Evolutionary conservation across 768 basidiomycete species (phyloP).

Genomic region (Leucocoprinus leucothites): DNA sequence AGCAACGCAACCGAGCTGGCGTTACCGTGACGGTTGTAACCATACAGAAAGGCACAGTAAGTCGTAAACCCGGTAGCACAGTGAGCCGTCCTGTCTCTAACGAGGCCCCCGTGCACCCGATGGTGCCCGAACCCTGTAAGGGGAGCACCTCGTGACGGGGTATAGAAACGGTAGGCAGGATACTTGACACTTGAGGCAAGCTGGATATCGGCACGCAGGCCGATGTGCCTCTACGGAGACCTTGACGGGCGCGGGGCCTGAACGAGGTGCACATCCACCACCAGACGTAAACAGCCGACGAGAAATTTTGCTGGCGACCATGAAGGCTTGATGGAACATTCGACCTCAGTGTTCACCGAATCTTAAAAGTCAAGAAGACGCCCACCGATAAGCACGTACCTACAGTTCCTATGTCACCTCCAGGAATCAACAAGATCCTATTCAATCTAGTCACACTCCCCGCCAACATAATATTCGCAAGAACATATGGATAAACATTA

Average conservation of each 20-base stretch:
- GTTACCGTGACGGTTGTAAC: too few relatives aligned
- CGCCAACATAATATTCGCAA: constrained; percentile 65
- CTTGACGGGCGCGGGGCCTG: constrained; percentile 69
- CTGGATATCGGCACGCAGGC: constrained; percentile 56
- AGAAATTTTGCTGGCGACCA: constrained; percentile 76
- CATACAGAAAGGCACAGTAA: too few relatives aligned
- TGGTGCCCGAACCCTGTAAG: constrained; percentile 68
- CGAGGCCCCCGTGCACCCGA: constrained; percentile 51
- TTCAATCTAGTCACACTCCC: constrained; percentile 69
- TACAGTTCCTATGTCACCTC: constrained; percentile 73
- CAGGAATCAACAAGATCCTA: constrained; percentile 62
- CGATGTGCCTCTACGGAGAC: constrained; percentile 60
- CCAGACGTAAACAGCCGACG: constrained; percentile 69
- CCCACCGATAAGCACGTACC: constrained; percentile 71
- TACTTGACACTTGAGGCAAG: constrained; percentile 74
- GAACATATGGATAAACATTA: constrained; percentile 61
- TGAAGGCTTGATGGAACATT: constrained; percentile 42
- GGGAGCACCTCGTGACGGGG: constrained; percentile 70
- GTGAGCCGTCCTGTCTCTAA: constrained; percentile 47
- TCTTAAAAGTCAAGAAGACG: neutral
- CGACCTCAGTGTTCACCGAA: neutral
- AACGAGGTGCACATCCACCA: constrained; percentile 71
- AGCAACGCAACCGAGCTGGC: too few relatives aligned
- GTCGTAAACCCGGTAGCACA: constrained; percentile 52
- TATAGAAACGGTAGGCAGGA: constrained; percentile 66